Evolutionary conservation across 176 grass and related monocot genomes (phyloP), one percentile per base, ranked within the genome.

Genomic region (Aegilops speltoides): DNA sequence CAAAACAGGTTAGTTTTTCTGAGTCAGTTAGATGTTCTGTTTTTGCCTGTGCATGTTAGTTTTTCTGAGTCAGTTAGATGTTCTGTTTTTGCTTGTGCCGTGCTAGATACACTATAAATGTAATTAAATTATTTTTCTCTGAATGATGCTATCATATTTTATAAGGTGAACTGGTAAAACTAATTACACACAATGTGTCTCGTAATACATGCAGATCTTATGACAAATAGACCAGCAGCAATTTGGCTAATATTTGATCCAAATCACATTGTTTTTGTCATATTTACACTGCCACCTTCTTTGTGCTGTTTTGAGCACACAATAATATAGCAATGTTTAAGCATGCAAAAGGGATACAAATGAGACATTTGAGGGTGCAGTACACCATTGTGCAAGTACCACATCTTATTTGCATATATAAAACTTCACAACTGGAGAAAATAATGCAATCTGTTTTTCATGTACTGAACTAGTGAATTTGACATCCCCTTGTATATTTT

Each of bases 1-100:
- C 93, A 68, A 95, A 93, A 73, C 93, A 95, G 91, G 93, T 95
- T 80, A 56, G 90, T 85, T 63, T 88, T 87, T 66, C 24, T 73
- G 40, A 46, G 81, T 75, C 31, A 62, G 4, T 16, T 77, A 64
- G 34, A 40, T 89, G 50, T 32, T 54, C 20, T 77, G 46, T 76
- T 84, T 84, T 52, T 52, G 48, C 48, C 45, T 67, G 24, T 68
- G 77, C 93, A 95, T 86, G 93, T 93, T 80, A 43, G 86, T 85
- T 52, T 91, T 87, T 66, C 31, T 65, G 24, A 46, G 80, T 68
- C 29, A 68, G 4, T 16, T 77, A 54, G 34, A 38, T 89, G 50
- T 32, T 54, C 20, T 76, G 34, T 69, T 79, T 17, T 48, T 48
- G 45, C 45, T n/a, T 80, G 6, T 36, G 16, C n/a, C 17, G 40